Base-by-base conservation (phyloP, 192 early-diverging fungal species). In the Neocallimastix lanati region DNA sequence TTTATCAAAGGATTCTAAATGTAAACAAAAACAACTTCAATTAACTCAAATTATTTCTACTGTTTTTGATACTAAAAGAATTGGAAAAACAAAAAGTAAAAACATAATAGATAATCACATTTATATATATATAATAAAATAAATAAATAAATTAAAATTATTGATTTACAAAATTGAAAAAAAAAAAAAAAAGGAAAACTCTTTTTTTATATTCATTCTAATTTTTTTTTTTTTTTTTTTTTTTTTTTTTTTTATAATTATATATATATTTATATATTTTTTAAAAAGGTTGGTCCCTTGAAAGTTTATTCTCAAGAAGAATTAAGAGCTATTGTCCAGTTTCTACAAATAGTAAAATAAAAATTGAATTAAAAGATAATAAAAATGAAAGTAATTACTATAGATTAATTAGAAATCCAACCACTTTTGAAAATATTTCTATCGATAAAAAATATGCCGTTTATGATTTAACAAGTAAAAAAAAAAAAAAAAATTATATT, bases 1-100 rank as follows among this genome's bases (percentile, higher is more conserved):
- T 29, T 33, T 33, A 33, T 28, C 76, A 4, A 84, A 90, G 86
- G 82, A 86, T 79, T 81, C 81, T 2, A 79, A 79, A 0, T 93
- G 90, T 80, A 82, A 76, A 78, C 80, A 84, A 5, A 83, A 82
- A n/a, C 83, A 80, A n/a, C 82, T 95, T 58, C 86, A 88, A 50
- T 83, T 95, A 78, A 82, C 83, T 18, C 96, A 96, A 82, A 88
- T 91, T 6, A 83, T 98, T 28, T 88, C 93, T 0, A 91, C 94
- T 1, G 93, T 96, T 2, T 82, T 95, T 77, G 93, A 97, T 85
- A 92, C 93, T 0, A 86, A 92, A 21, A 83, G 89, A 79, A 29
- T 79, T 35, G 77, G 29, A 33, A 50, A 16, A 78, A 16, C n/a
- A 21, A 21, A 21, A 50, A 50, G 14, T 21, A 50, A 50, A 21